Evolutionary conservation across 2,329 filamentous ascomycete species (phyloP).

Genomic region (Stagonosporopsis chrysanthemi): DNA sequence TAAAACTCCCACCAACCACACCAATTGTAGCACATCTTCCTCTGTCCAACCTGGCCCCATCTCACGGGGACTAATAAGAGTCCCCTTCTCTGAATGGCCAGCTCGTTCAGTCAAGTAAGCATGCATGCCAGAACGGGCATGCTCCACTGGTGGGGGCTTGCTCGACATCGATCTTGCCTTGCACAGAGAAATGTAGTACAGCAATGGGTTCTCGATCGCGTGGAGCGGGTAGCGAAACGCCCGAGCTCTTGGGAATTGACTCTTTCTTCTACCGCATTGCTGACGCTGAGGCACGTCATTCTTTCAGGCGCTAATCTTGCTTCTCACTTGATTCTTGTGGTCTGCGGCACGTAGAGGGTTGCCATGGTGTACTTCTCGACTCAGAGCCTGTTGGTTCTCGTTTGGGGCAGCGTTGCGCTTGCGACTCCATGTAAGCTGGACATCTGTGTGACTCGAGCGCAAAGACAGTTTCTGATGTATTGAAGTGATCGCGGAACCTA

Average conservation of each 20-base stretch:
- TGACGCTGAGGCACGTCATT: neutral
- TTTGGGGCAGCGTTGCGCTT: constrained; percentile 31
- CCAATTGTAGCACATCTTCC: neutral
- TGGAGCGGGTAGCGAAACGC: constrained; percentile 2
- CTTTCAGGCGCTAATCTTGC: neutral
- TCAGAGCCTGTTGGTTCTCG: constrained; percentile 28
- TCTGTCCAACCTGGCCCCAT: neutral
- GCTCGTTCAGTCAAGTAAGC: neutral
- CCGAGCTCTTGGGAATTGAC: constrained; percentile 1
- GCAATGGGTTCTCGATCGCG: neutral
- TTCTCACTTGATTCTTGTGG: neutral
- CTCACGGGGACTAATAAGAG: neutral
- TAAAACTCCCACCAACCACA: constrained; percentile 1
- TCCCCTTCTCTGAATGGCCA: neutral
- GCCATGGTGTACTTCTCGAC: constrained; percentile 5
- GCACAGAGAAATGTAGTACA: neutral
- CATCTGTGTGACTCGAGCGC: neutral
- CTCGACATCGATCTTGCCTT: constrained; percentile 4
- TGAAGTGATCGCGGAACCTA: constrained; percentile 28
- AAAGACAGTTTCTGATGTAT: constrained; percentile 14
- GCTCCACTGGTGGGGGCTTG: neutral
- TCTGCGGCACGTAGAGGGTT: neutral
- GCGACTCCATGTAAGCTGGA: constrained; percentile 35
- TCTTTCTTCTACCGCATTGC: neutral
- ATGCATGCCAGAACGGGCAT: neutral